Conservation (phyloP, 2,329 filamentous ascomycete genomes). For the Trichoderma sp. region DNA sequence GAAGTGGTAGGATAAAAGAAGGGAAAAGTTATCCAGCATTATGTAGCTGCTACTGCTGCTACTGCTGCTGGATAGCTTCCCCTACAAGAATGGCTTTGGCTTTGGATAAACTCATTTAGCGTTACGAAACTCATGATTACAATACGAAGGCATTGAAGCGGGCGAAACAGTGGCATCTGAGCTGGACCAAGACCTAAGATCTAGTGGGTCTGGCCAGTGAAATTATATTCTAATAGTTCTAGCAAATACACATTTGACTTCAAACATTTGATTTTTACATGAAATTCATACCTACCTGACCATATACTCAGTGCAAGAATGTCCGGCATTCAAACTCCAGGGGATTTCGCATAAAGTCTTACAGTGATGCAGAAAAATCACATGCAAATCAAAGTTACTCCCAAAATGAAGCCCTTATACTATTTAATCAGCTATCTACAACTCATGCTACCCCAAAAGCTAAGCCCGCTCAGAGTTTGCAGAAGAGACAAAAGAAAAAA, state of each 20-base stretch:
- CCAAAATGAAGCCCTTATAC: conserved; percentile 10
- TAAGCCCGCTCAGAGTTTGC: background rate
- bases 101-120: conserved; percentile 2
- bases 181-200: background rate
- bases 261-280: background rate
- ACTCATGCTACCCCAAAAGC: background rate
- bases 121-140: background rate
- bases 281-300: too few species aligned
- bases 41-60: too few species aligned
- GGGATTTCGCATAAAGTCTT: background rate
- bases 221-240: background rate
- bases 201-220: background rate
- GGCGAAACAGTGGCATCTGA: background rate
- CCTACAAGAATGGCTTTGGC: background rate
- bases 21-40: too few species aligned
- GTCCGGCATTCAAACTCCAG: background rate
- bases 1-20: conserved; percentile 26
- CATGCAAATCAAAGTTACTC: background rate
- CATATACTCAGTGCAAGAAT: background rate
- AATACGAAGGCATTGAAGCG: background rate
- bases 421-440: conserved; percentile 19
- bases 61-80: too few species aligned
- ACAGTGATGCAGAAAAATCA: background rate
- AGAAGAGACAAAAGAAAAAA: conserved; percentile 19
- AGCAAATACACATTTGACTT: background rate